Percentiles rank a stretch among this genome's conserved stretches.
phyloP scores from a whole-genome alignment of 139 green algal species.

The Tetraselmis chui region DNA sequence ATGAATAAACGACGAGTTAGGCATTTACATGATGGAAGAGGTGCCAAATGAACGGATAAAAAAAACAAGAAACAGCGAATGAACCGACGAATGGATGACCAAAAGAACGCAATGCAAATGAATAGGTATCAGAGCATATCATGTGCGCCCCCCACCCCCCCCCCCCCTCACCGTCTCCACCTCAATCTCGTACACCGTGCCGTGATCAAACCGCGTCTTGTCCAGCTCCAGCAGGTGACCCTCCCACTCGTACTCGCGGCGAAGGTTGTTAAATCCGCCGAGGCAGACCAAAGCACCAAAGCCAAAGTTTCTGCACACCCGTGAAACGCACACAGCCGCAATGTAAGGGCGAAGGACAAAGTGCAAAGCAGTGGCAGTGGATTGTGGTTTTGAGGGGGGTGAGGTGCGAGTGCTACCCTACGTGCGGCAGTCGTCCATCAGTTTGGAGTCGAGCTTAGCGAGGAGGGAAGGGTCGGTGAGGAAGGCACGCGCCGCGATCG shows the following conservation, averaged over 20 bases:
- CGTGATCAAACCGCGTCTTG: conserved; percentile 6
- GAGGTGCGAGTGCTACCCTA: conserved; percentile 7
- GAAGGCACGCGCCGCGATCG: background rate
- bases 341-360: background rate
- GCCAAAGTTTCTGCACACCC: background rate
- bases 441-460: background rate
- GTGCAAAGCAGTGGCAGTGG: background rate
- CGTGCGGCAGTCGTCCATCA: background rate
- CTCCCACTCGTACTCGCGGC: background rate
- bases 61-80: too few species aligned
- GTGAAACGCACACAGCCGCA: too few species aligned
- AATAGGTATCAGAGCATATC: background rate
- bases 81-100: too few species aligned
- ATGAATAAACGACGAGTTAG: too few species aligned
- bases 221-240: background rate
- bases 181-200: conserved; percentile 17
- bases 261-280: background rate
- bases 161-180: conserved; percentile 1
- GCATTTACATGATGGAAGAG: too few species aligned
- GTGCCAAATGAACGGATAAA: too few species aligned
- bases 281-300: background rate
- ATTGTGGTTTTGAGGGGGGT: too few species aligned
- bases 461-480: background rate
- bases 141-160: background rate
- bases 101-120: background rate